Evolutionary conservation across 2,329 filamentous ascomycete genomes (phyloP), one percentile per base, ranked within the genome.

Genomic region (Rhytidhysteron rufulum): DNA sequence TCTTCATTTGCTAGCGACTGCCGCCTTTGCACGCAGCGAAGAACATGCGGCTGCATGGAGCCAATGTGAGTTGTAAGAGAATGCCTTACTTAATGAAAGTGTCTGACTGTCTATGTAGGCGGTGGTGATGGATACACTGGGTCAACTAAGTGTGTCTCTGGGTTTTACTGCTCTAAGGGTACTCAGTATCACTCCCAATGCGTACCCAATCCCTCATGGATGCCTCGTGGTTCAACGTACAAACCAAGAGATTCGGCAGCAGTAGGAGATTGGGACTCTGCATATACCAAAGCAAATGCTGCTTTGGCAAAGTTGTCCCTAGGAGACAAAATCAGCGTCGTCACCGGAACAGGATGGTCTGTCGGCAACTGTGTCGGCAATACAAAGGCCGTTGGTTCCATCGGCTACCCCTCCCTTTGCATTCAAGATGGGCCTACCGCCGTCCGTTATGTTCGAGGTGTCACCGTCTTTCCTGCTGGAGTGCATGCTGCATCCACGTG

Each of bases 361-460:
- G 50, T 48, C 9, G 60, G 60, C 13, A 54, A 56, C 15, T 66
- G 63, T 33, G 60, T 66, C 7, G 63, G 63, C 29, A 64, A 65
- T 39, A 66, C 63, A 13, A 54, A 54, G 30, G 51, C 60, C 13
- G 57, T 51, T 22, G 44, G 51, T 31, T 63, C 60, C 5, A 65
- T 66, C 39, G 55, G 57, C 32, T 65, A 58, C 34, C 61, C 62
- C 3, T 58, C 58, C 3, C 55, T 68, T 8, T 69, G 66, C 49
- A 49, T 69, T 19, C 63, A 67, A 47, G 63, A 69, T 44, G 64
- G 66, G 1, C 67, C 67, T 5, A 49, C 67, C 8, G 67, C 65
- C 11, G 51, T 69, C 24, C 60, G 65, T 19, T 67, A 65, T 36
- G 52, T 65, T 11, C 50, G 54, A 21, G 62, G 60, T 22, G 61